Evolutionary conservation across 371 early-diverging fungal genomes (phyloP).

Genomic region (Fennellomyces sp.): DNA sequence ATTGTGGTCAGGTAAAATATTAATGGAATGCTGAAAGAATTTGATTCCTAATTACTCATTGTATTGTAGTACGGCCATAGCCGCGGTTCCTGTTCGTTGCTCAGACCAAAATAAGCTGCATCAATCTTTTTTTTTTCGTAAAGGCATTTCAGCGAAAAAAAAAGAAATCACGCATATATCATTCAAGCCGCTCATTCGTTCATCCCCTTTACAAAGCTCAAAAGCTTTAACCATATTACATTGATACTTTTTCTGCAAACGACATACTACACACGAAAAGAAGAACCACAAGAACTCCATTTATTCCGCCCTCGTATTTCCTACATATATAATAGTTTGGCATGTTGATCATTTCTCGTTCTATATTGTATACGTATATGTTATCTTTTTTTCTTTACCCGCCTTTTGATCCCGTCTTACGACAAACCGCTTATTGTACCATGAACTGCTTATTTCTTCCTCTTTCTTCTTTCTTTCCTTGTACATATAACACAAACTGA

Average conservation of each 20-base stretch:
- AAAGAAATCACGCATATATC: no score
- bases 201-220: background rate
- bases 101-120: constrained; percentile 2
- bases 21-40: background rate
- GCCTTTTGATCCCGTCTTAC: background rate
- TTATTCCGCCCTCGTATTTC: background rate
- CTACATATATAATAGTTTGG: background rate
- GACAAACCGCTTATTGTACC: background rate
- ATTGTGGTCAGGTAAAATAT: constrained; percentile 20
- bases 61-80: constrained; percentile 6
- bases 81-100: background rate
- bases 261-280: background rate
- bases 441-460: background rate
- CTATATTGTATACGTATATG: background rate
- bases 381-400: background rate
- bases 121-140: background rate
- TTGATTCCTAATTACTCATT: background rate
- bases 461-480: background rate
- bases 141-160: no score
- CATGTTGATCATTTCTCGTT: background rate
- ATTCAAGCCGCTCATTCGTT: no score
- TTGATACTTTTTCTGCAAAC: background rate
- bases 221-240: background rate
- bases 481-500: constrained; percentile 2
- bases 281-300: background rate